phyloP scores from a whole-genome alignment of 1,139 yeast genomes.

The Geotrichum phurueaensis region DNA sequence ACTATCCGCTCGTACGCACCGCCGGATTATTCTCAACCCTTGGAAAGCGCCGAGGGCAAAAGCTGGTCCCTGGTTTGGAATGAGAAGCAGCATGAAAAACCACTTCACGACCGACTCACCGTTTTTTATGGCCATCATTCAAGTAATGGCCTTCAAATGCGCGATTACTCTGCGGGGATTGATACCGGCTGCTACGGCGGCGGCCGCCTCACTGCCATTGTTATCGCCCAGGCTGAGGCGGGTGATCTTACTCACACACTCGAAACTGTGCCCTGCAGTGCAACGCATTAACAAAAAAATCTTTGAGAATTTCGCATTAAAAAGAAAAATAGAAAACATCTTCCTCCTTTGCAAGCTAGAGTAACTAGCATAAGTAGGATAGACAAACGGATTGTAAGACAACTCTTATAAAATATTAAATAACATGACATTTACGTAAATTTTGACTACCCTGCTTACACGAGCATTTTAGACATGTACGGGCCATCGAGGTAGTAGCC shows the following conservation, averaged over 20 bases:
- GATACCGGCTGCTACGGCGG: conserved; percentile 84
- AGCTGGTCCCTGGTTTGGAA: conserved; percentile 67
- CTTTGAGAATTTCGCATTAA: neutral
- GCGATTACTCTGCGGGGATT: conserved; percentile 65
- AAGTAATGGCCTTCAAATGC: conserved; percentile 60
- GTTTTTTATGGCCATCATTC: conserved; percentile 92
- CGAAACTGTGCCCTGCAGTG: conserved; percentile 31
- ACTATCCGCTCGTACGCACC: conserved; percentile 57
- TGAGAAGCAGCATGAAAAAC: conserved; percentile 40
- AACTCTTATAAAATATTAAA: conserved; percentile 21
- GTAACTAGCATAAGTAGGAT: neutral
- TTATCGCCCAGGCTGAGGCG: conserved; percentile 35
- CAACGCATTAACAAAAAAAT: neutral
- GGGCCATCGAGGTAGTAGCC: conserved; percentile 96
- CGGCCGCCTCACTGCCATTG: conserved; percentile 59
- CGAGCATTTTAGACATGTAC: conserved; percentile 70
- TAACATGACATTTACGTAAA: conserved; percentile 11
- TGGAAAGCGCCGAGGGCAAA: conserved; percentile 45
- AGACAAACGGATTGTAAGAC: conserved; percentile 1
- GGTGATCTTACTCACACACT: conserved; percentile 32
- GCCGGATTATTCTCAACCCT: conserved; percentile 51
- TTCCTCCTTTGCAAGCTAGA: neutral
- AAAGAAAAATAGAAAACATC: too few species aligned
- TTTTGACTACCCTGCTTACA: neutral
- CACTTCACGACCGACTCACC: conserved; percentile 39